Evolutionary conservation across 768 basidiomycete species (phyloP).

Genomic region (Russula abietina): DNA sequence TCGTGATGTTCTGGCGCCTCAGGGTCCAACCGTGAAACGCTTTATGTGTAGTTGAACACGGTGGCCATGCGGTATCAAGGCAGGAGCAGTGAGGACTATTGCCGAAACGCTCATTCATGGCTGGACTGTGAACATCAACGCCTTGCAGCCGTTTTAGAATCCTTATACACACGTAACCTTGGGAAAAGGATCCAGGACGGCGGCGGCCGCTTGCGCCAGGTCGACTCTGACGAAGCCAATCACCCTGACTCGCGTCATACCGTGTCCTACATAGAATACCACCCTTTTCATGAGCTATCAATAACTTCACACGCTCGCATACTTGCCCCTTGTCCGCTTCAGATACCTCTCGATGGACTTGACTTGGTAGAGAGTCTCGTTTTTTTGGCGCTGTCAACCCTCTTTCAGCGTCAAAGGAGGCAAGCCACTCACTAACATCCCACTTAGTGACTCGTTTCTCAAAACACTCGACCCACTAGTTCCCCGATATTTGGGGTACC

Average conservation of each 20-base stretch:
- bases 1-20: background rate
- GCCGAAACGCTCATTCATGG: background rate
- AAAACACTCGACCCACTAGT: background rate
- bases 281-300: background rate
- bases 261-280: background rate
- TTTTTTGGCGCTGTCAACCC: background rate
- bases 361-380: background rate
- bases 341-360: background rate
- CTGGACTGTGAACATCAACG: background rate
- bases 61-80: slow-evolving; percentile 1
- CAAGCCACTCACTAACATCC: background rate
- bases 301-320: background rate
- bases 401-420: background rate
- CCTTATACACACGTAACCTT: background rate
- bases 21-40: background rate
- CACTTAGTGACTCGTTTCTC: background rate
- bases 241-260: slow-evolving; percentile 9
- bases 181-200: slow-evolving; percentile 1
- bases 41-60: background rate
- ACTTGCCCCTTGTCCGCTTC: background rate
- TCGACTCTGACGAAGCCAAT: background rate
- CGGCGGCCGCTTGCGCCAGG: background rate
- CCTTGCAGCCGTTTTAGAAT: background rate
- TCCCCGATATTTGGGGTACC: background rate
- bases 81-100: background rate